Base-by-base conservation (phyloP, 2,329 filamentous ascomycete species). In the Aspergillus puulaauensis region DNA sequence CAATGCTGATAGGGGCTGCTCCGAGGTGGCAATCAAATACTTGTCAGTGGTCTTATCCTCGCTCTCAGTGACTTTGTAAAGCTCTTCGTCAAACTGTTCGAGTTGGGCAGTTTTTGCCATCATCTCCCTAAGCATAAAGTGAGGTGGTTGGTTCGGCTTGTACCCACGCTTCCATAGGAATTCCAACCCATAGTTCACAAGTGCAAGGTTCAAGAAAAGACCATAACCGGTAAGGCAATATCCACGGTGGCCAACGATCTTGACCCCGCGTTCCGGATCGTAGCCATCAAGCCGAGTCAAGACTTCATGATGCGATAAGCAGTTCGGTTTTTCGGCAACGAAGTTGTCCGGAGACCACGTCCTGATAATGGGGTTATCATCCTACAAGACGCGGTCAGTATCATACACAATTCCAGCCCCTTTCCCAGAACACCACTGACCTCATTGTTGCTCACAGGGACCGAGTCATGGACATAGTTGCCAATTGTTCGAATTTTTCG, bases 41-140 rank as follows among this genome's bases (percentile, higher is more conserved):
- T 97, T 97, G 79, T 98, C 95, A 51, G 90, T 91, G 68, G 91
- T 86, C 63, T 91, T 86, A 67, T 96, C 91, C 58, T 91, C 90
- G 73, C 90, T 89, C 65, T 93, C 87, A 23, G 83, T 83, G 55
- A 99, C 93, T 79, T 98, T 98, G 83, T 99, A 99, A 52, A 99
- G 81, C 76, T 98, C 93, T 75, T 98, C 95, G 71, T 99, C 95
- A 70, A 99, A 99, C 70, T 97, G 90, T 66, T 95, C 92, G 24
- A 99, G 86, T 78, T 99, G 95, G 2, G 95, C 95, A 0, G 95
- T 99, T 82, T 98, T 98, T 60, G 90, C 93, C 95, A 99, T 99
- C 74, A 91, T 89, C 51, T 96, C 90, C 75, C 90, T 90, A 62
- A 93, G 84, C 90, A 98, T 96, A 81, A 99, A 96, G 71, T 91